A percentile compares a stretch with the other conserved stretches of the same genome.
These are phyloP conservation scores for Isabelozyma pseudorhagii DNA, from an alignment of 805 yeast genomes.

Conservation along the genomic window DNA sequence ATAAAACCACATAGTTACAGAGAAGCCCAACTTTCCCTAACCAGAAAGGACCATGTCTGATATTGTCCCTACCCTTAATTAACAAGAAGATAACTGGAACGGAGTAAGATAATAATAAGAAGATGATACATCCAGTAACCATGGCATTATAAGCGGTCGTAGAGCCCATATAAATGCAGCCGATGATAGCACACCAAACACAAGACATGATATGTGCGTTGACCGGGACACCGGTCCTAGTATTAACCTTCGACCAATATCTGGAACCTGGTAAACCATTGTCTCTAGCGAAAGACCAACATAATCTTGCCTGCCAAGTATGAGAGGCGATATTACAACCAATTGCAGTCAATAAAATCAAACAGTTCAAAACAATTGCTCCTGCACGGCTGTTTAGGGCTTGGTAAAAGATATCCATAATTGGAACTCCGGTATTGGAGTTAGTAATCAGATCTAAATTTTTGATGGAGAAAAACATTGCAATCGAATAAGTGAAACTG, in stretches of 20 bases:
- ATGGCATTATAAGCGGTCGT: slow-evolving; percentile 66
- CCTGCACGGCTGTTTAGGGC: slow-evolving; percentile 52
- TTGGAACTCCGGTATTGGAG: slow-evolving; percentile 59
- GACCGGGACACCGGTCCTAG: slow-evolving; percentile 51
- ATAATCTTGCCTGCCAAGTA: slow-evolving; percentile 65
- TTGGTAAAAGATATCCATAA: slow-evolving; percentile 60
- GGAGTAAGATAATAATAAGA: slow-evolving; percentile 54
- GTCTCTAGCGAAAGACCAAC: slow-evolving; percentile 70
- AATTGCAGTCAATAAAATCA: slow-evolving; percentile 51
- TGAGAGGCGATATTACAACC: slow-evolving; percentile 60
- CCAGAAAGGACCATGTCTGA: slow-evolving; percentile 68
- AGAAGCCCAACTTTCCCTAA: slow-evolving; percentile 51
- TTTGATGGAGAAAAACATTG: slow-evolving; percentile 58
- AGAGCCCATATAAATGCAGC: slow-evolving; percentile 64
- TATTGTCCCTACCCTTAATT: slow-evolving; percentile 47
- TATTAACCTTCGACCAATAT: slow-evolving; percentile 47
- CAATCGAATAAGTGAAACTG: slow-evolving; percentile 48
- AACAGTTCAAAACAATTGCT: slow-evolving; percentile 48
- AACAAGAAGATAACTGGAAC: slow-evolving; percentile 52
- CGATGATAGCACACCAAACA: slow-evolving; percentile 50
- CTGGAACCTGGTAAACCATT: slow-evolving; percentile 57
- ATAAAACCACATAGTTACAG: slow-evolving; percentile 47
- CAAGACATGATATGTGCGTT: slow-evolving; percentile 58
- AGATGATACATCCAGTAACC: slow-evolving; percentile 58
- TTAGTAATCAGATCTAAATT: slow-evolving; percentile 47